Evolutionary conservation across 805 yeast species (phyloP).

Genomic region (Dipodascus albidus): DNA sequence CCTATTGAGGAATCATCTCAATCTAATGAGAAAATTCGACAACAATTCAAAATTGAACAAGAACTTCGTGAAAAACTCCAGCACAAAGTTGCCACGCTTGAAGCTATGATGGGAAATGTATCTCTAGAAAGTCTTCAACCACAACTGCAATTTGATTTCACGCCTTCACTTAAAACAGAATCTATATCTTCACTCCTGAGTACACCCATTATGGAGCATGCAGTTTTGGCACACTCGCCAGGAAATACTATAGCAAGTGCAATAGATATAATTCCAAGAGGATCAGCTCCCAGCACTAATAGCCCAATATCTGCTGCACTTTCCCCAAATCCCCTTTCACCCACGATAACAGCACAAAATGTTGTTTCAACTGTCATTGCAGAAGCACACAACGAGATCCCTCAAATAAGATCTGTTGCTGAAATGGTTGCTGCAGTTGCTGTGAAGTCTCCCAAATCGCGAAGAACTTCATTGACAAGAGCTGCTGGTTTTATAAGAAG

Average conservation of each 20-base stretch:
- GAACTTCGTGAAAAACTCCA: neutral
- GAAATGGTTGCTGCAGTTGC: conserved; percentile 7
- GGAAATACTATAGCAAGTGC: neutral
- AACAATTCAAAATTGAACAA: neutral
- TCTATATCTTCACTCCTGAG: neutral
- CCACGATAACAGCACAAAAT: neutral
- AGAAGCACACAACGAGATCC: conserved; percentile 12
- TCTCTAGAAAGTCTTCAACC: neutral
- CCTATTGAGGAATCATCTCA: no score
- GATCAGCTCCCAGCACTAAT: neutral
- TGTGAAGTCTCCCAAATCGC: neutral
- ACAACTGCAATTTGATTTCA: neutral
- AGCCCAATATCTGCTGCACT: neutral
- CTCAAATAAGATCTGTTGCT: conserved; percentile 22
- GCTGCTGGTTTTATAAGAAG: neutral
- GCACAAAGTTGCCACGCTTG: conserved; percentile 15
- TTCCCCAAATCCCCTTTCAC: neutral
- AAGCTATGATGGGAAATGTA: conserved; percentile 14
- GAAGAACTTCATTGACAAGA: neutral
- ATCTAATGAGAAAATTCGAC: neutral
- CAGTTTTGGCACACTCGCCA: neutral
- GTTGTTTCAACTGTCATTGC: neutral
- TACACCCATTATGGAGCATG: neutral
- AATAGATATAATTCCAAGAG: neutral
- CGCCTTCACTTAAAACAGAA: neutral